Percentiles rank a stretch among this genome's conserved stretches.
Evolutionary conservation across 192 early-diverging fungal species (phyloP).

Genomic region (Podila verticillata): DNA sequence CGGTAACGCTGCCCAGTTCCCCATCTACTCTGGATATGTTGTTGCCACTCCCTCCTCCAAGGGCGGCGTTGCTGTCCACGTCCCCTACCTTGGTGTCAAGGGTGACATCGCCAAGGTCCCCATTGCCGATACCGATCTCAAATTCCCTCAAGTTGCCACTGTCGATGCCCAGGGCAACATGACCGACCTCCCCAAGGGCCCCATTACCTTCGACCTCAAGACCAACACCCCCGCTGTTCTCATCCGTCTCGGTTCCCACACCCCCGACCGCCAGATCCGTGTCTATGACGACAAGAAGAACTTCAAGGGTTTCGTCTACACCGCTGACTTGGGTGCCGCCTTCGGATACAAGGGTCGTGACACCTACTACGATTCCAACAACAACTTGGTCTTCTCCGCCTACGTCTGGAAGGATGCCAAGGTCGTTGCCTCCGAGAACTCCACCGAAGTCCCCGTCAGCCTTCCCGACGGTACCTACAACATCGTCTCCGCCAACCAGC

Average conservation of each 20-base stretch:
- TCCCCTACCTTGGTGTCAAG: conserved; percentile 59
- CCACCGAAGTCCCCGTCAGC: background rate
- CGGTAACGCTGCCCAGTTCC: conserved; percentile 24
- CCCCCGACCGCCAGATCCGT: conserved; percentile 15
- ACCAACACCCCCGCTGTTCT: background rate
- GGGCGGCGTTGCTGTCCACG: conserved; percentile 30
- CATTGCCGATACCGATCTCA: conserved; percentile 39
- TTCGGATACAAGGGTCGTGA: conserved; percentile 8
- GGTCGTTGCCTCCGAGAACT: conserved; percentile 12
- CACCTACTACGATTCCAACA: background rate
- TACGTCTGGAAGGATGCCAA: conserved; percentile 15
- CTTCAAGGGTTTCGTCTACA: conserved; percentile 8
- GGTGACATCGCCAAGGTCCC: conserved; percentile 36
- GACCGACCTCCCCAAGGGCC: background rate
- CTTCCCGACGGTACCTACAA: conserved; percentile 17
- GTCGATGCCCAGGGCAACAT: background rate
- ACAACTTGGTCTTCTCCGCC: conserved; percentile 5
- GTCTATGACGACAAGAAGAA: conserved; percentile 4
- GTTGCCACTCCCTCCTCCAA: conserved; percentile 33
- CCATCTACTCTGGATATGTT: conserved; percentile 59
- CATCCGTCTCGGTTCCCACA: conserved; percentile 21
- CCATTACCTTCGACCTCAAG: conserved; percentile 5
- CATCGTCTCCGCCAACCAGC: conserved; percentile 30
- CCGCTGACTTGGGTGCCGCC: background rate
- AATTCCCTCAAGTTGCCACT: conserved; percentile 20